Conservation (phyloP, 495 filamentous ascomycete genomes). For the Lasiosphaeria ovina region DNA sequence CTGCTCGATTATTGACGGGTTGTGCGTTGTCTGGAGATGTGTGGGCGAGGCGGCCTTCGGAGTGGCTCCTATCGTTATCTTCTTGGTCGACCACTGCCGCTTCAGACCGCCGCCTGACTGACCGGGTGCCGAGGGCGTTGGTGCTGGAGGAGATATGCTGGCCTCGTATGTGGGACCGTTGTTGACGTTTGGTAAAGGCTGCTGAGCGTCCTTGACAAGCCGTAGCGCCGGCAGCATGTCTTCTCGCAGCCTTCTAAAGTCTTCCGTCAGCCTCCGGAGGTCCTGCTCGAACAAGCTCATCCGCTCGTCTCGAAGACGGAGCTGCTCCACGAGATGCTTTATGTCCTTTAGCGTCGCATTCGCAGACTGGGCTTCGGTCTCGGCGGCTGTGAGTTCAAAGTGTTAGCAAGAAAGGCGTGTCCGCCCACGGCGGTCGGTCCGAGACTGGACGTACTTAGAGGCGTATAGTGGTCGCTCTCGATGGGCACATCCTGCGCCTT, state of each 20-base stretch:
- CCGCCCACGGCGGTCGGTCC: background rate
- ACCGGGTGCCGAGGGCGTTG: slow-evolving; percentile 45
- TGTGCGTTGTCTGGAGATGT: slow-evolving; percentile 59
- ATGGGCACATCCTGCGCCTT: slow-evolving; percentile 86
- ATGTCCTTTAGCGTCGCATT: slow-evolving; percentile 90
- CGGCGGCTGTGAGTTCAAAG: slow-evolving; percentile 62
- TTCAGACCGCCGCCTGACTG: slow-evolving; percentile 43
- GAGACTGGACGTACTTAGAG: slow-evolving; percentile 68
- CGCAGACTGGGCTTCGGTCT: slow-evolving; percentile 78
- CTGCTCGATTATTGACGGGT: slow-evolving; percentile 55
- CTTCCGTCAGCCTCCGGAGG: slow-evolving; percentile 74
- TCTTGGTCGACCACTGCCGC: slow-evolving; percentile 87
- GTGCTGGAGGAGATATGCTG: slow-evolving; percentile 51
- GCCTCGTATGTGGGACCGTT: slow-evolving; percentile 45
- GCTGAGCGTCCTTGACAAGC: slow-evolving; percentile 84
- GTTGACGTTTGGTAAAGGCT: slow-evolving; percentile 68
- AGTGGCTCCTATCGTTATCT: slow-evolving; percentile 76
- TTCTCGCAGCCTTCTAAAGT: slow-evolving; percentile 80
- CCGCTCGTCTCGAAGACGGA: slow-evolving; percentile 82
- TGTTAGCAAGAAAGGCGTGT: slow-evolving; percentile 23
- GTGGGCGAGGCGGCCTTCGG: slow-evolving; percentile 80
- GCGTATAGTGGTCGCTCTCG: slow-evolving; percentile 91
- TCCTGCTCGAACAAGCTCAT: slow-evolving; percentile 78
- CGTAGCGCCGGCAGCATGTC: slow-evolving; percentile 87
- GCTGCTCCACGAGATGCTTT: slow-evolving; percentile 79